These are phyloP conservation scores for Podospora sp. DNA, from an alignment of 495 filamentous ascomycete species.

Conservation along the genomic window DNA sequence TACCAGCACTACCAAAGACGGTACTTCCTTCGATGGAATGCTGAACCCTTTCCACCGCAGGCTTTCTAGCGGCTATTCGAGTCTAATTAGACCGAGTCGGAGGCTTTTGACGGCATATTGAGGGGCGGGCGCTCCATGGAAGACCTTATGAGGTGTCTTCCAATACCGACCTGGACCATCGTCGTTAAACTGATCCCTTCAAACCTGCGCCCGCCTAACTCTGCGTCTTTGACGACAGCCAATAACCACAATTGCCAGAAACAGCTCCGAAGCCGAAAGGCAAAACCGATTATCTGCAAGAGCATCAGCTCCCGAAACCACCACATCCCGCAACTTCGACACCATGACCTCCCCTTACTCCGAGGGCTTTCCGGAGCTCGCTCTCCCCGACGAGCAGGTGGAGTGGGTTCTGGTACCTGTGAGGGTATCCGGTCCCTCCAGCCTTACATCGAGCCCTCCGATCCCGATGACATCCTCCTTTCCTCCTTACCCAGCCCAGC, in stretches of 20 bases:
- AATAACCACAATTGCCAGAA: background rate
- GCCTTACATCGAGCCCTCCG: background rate
- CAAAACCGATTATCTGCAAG: background rate
- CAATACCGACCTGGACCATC: background rate
- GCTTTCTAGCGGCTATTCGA: background rate
- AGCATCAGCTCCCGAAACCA: conserved; percentile 1
- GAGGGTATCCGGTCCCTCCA: background rate
- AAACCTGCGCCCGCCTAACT: conserved; percentile 3
- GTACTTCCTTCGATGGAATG: background rate
- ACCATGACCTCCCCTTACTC: background rate
- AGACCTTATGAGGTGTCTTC: background rate
- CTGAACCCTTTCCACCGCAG: background rate
- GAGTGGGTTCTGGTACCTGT: conserved; percentile 6
- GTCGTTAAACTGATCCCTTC: conserved; percentile 12
- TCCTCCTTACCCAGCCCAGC: background rate
- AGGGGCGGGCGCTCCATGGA: conserved; percentile 3
- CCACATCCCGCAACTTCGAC: background rate
- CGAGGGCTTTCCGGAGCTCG: background rate
- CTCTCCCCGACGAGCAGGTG: conserved; percentile 3
- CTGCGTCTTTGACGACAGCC: background rate
- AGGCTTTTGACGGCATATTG: background rate
- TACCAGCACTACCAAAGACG: background rate
- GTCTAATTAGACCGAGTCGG: background rate
- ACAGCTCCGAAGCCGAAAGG: background rate
- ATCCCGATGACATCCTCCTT: background rate